Conservation (phyloP, 2,329 filamentous ascomycete genomes). For the Monilinia vaccinii-corymbosi region DNA sequence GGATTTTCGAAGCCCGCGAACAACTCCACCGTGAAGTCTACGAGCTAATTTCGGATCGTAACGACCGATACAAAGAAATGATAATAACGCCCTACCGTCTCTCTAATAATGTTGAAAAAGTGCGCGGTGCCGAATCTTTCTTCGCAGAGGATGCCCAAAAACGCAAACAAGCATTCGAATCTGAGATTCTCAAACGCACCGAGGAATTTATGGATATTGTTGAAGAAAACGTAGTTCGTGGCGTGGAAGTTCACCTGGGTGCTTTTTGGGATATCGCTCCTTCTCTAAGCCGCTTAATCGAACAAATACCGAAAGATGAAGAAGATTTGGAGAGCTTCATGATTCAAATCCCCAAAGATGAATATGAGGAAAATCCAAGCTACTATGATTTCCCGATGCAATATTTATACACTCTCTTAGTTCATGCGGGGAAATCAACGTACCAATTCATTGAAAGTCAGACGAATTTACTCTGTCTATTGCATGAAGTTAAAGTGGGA, state of each 20-base stretch:
- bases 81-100: conserved; percentile 72
- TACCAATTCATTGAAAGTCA: conserved; percentile 97
- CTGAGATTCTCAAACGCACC: conserved; percentile 62
- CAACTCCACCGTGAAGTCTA: conserved; percentile 76
- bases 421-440: conserved; percentile 83
- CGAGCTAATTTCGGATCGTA: conserved; percentile 74
- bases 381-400: conserved; percentile 78
- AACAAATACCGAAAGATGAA: conserved; percentile 59
- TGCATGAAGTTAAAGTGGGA: conserved; percentile 82
- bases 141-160: conserved; percentile 71
- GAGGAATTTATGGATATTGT: conserved; percentile 71
- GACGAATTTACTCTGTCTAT: conserved; percentile 77
- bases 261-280: conserved; percentile 98
- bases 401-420: conserved; percentile 78
- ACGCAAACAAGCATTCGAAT: conserved; percentile 60
- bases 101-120: conserved; percentile 68
- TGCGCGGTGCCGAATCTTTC: conserved; percentile 70
- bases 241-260: conserved; percentile 83
- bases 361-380: conserved; percentile 77
- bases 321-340: conserved; percentile 45
- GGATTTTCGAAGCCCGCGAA: conserved; percentile 94
- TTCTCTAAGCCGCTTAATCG: conserved; percentile 64
- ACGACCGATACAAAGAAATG: conserved; percentile 77
- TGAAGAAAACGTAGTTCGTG: conserved; percentile 75
- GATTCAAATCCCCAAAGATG: conserved; percentile 67